These are phyloP conservation scores for Saccharomyces hybrid DNA, from an alignment of 1,139 yeast genomes.

Conservation along the genomic window DNA sequence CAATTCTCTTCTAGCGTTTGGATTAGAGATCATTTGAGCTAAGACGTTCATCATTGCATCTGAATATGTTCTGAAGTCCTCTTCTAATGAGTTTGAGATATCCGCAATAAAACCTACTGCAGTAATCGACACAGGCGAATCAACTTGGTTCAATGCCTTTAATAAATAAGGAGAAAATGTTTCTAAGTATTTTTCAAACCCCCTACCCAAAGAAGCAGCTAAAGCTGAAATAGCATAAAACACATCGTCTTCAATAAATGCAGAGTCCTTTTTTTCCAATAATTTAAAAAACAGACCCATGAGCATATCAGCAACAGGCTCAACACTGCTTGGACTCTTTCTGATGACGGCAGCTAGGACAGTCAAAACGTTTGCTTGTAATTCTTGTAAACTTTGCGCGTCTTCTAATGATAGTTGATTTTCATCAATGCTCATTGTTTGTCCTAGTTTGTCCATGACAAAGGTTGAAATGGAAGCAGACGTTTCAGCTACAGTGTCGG, in stretches of 20 bases:
- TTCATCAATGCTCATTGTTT: constrained; percentile 48
- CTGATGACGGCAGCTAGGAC: constrained; percentile 82
- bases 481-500: constrained; percentile 59
- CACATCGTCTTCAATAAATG: constrained; percentile 87
- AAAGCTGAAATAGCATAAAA: constrained; percentile 87
- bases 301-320: constrained; percentile 66
- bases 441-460: constrained; percentile 64
- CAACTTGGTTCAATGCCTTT: constrained; percentile 71
- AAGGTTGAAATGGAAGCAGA: constrained; percentile 70
- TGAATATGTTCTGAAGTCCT: constrained; percentile 61
- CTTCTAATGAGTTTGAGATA: constrained; percentile 80
- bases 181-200: constrained; percentile 68
- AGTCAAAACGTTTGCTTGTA: constrained; percentile 81
- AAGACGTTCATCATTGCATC: constrained; percentile 75
- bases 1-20: constrained; percentile 65
- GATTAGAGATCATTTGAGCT: constrained; percentile 60
- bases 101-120: constrained; percentile 97
- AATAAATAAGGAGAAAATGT: constrained; percentile 76
- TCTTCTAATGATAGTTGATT: constrained; percentile 59
- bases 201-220: constrained; percentile 66
- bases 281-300: constrained; percentile 77
- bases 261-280: constrained; percentile 52
- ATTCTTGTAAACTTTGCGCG: constrained; percentile 71
- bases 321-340: constrained; percentile 62
- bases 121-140: constrained; percentile 72